These are phyloP conservation scores for Lasiosphaeria hispida DNA, from an alignment of 495 filamentous ascomycete species.

Conservation along the genomic window DNA sequence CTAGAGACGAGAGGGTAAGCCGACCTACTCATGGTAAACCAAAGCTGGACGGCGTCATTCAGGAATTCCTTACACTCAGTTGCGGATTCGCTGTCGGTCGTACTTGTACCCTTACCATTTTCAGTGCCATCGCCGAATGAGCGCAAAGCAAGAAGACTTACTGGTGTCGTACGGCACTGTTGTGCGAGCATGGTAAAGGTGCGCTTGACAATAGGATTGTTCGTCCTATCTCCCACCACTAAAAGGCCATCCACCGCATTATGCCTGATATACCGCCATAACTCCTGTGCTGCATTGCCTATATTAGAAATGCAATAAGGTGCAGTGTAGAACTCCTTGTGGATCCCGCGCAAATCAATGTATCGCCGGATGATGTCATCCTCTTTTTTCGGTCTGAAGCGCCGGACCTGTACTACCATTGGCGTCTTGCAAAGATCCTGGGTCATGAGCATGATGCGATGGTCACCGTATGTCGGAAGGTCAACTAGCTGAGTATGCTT, in stretches of 20 bases:
- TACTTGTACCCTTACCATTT: not conserved
- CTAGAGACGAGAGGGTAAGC: not conserved
- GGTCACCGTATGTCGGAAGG: slow-evolving; percentile 25
- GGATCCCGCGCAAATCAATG: slow-evolving; percentile 17
- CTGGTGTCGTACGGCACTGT: slow-evolving; percentile 16
- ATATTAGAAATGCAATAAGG: slow-evolving; percentile 40
- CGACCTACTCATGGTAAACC: slow-evolving; percentile 43
- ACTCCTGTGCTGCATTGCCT: slow-evolving; percentile 29
- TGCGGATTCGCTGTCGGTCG: not conserved
- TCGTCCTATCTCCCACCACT: slow-evolving; percentile 12
- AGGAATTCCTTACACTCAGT: slow-evolving; percentile 26
- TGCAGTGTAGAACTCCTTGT: slow-evolving; percentile 20
- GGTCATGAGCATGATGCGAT: slow-evolving; percentile 30
- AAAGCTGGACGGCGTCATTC: slow-evolving; percentile 32
- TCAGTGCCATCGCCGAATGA: not conserved
- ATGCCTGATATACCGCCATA: slow-evolving; percentile 30
- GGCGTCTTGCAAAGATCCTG: slow-evolving; percentile 32
- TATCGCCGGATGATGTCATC: slow-evolving; percentile 35
- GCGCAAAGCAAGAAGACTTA: slow-evolving; percentile 6
- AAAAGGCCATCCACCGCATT: slow-evolving; percentile 24
- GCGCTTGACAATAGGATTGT: slow-evolving; percentile 15
- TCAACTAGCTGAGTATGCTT: slow-evolving; percentile 36
- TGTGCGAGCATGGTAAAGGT: slow-evolving; percentile 25
- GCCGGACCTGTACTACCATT: slow-evolving; percentile 32
- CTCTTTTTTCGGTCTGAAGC: slow-evolving; percentile 28